Evolutionary conservation across 768 basidiomycete species (phyloP).

Genomic region (Leccinum barrowsii): DNA sequence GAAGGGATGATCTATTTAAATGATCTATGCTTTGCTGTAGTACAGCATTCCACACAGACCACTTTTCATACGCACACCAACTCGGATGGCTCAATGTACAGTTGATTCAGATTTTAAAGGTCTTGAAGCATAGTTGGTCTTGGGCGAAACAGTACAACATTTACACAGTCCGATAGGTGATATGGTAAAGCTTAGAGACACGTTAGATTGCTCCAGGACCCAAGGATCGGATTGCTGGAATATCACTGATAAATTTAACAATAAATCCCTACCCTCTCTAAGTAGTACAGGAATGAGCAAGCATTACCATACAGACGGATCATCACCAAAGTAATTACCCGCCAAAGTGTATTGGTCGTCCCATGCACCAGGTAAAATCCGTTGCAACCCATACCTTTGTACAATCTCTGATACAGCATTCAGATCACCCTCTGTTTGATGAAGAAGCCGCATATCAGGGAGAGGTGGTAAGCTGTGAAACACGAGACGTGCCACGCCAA

Average conservation of each 20-base stretch:
- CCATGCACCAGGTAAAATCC: constrained; percentile 38
- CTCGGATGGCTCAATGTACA: neutral
- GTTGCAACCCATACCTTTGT: constrained; percentile 48
- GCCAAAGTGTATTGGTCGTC: constrained; percentile 43
- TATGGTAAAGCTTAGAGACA: neutral
- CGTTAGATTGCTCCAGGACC: too few species aligned
- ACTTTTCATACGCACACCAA: neutral
- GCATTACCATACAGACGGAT: constrained; percentile 39
- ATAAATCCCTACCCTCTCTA: neutral
- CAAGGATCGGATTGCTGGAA: too few species aligned
- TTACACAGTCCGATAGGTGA: neutral
- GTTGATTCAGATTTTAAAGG: neutral
- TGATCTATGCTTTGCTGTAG: neutral
- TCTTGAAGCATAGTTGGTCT: neutral
- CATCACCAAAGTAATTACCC: constrained; percentile 67
- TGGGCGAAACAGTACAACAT: neutral
- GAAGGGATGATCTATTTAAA: neutral
- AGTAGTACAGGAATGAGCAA: neutral
- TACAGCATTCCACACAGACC: constrained; percentile 6
- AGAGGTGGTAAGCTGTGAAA: constrained; percentile 66
- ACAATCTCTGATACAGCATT: constrained; percentile 43
- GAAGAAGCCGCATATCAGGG: constrained; percentile 40
- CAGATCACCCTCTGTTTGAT: constrained; percentile 38
- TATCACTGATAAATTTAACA: neutral
- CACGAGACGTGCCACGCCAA: constrained; percentile 57